Evolutionary conservation across 192 early-diverging fungal genomes (phyloP), one percentile per base, ranked within the genome.

Genomic region (Backusella mclennaniae): DNA sequence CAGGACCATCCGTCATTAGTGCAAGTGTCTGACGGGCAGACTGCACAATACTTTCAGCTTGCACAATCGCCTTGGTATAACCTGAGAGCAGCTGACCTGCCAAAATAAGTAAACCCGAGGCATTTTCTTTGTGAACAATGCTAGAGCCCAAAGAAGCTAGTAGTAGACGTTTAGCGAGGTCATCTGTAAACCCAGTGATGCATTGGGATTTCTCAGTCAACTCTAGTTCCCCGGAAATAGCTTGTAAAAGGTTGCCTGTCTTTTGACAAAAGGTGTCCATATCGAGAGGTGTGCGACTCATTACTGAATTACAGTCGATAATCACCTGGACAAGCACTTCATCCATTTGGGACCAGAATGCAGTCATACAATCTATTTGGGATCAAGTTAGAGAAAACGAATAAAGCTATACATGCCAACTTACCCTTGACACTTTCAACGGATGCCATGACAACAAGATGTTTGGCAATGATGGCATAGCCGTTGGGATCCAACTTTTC

Each of bases 401-500:
- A 26, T 26, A 33, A 33, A 33, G 33, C 33, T 33, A 33, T 33
- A 33, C 33, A 33, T 33, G 33, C 2, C 33, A 33, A 33, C 33
- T 33, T 23, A 73, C 72, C 72, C 42, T 75, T 75, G 26, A 49
- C 66, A 68, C 74, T 67, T 21, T 41, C 74, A 46, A 66, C 35
- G 46, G 74, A 75, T 29, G 38, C 66, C 56, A 75, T 36, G 1
- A 67, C 38, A 19, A 66, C 38, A 2, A 75, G 26, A 17, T 75
- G 35, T 12, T 75, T 75, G 17, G 74, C 74, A 35, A 75, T 35
- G n/a, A 75, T 75, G 15, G 39, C 21, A 33, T 75, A 46, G 15
- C 31, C 41, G 11, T 75, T 75, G 6, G 67, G 36, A 35, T 74
- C 77, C 6, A 79, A 26, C 21, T 79, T 79, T 38, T 79, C 72